Conservation (phyloP, 2,329 filamentous ascomycete genomes). For the Ophiosphaerella herpotricha region DNA sequence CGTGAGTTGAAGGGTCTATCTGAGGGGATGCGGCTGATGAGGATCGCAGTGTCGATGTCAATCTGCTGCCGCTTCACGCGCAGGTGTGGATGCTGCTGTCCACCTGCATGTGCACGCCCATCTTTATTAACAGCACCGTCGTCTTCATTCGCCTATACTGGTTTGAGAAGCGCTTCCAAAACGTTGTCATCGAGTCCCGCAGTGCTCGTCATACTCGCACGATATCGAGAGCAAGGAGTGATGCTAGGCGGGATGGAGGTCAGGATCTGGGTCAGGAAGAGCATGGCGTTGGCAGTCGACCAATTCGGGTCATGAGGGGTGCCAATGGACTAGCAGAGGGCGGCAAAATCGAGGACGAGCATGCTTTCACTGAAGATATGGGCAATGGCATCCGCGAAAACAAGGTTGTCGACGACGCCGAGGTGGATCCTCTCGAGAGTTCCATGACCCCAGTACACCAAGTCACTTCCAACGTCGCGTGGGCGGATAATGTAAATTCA, state of each 20-base stretch:
- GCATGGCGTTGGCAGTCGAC: slow-evolving; percentile 66
- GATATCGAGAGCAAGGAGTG: slow-evolving; percentile 59
- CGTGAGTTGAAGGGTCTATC: slow-evolving; percentile 47
- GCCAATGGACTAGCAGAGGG: slow-evolving; percentile 58
- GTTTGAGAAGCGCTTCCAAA: slow-evolving; percentile 96
- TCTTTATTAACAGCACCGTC: slow-evolving; percentile 64
- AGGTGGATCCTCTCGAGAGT: slow-evolving; percentile 23
- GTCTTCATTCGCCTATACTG: slow-evolving; percentile 94
- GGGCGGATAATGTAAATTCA: slow-evolving; percentile 43
- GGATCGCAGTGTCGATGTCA: slow-evolving; percentile 52
- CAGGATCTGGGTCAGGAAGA: slow-evolving; percentile 55
- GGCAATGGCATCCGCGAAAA: slow-evolving; percentile 22
- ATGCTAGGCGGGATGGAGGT: slow-evolving; percentile 54
- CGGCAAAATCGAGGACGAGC: slow-evolving; percentile 61
- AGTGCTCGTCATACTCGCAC: slow-evolving; percentile 67
- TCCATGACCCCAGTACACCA: slow-evolving; percentile 17
- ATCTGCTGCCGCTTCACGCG: slow-evolving; percentile 53
- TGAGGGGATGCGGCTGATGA: slow-evolving; percentile 17
- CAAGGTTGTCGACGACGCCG: slow-evolving; percentile 18
- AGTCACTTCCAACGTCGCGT: slow-evolving; percentile 22
- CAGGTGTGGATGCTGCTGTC: slow-evolving; percentile 55
- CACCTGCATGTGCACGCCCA: slow-evolving; percentile 46
- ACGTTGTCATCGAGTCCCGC: slow-evolving; percentile 75
- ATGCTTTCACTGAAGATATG: slow-evolving; percentile 53
- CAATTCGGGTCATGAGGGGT: slow-evolving; percentile 69